Percentiles rank a stretch among this genome's conserved stretches.
Conservation (phyloP, 345 rosid species). For the Ceriops decandra region DNA sequence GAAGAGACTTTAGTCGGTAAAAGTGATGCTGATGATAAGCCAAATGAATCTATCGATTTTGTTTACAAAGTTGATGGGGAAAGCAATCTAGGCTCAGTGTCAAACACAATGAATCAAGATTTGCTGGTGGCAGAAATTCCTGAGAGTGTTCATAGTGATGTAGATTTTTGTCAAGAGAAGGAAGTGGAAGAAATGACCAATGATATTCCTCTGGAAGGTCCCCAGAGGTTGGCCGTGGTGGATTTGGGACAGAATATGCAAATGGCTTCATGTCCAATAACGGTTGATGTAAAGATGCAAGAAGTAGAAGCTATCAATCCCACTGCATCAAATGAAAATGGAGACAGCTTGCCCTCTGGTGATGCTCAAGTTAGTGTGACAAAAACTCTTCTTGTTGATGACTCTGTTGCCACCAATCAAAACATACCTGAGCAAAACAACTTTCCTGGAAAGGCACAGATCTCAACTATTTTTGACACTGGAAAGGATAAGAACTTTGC, state of each 20-base stretch:
- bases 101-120: conserved; percentile 7
- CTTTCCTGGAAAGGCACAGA: conserved; percentile 29
- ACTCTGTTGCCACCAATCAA: conserved; percentile 31
- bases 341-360: conserved; percentile 17
- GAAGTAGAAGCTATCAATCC: conserved; percentile 20
- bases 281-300: conserved; percentile 20
- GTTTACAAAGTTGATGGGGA: neutral
- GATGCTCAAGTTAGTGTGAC: conserved; percentile 23
- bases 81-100: neutral
- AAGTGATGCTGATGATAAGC: neutral
- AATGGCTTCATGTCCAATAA: neutral
- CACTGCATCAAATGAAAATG: conserved; percentile 23
- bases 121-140: neutral
- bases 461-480: conserved; percentile 2
- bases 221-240: conserved; percentile 2
- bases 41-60: neutral
- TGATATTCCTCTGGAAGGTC: conserved; percentile 16
- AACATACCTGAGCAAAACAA: conserved; percentile 20
- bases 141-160: neutral
- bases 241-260: conserved; percentile 6
- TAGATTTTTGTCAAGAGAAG: neutral
- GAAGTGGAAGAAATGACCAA: conserved; percentile 14
- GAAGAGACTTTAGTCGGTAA: neutral
- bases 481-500: neutral
- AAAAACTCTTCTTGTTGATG: conserved; percentile 25